Percentiles rank a stretch among this genome's conserved stretches.
These are phyloP conservation scores for Pulveroboletus ravenelii DNA, from an alignment of 768 basidiomycete genomes.

Conservation along the genomic window DNA sequence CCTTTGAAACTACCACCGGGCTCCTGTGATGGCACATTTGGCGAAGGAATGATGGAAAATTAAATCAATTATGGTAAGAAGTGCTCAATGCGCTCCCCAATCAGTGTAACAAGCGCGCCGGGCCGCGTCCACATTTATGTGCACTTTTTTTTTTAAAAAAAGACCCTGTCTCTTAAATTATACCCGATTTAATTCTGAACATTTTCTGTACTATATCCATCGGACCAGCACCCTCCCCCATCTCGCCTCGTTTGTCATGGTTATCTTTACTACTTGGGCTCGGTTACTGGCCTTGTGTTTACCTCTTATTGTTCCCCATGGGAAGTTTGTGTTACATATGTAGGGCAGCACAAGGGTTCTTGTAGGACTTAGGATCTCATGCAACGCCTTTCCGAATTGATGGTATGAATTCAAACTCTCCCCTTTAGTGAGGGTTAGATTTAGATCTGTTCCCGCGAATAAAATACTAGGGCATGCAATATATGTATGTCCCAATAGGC, in stretches of 20 bases:
- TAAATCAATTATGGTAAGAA: slow-evolving; percentile 1
- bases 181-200: slow-evolving; percentile 15
- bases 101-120: slow-evolving; percentile 9
- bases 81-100: slow-evolving; percentile 11
- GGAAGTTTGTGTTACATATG: too few relatives aligned
- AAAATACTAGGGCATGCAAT: too few relatives aligned
- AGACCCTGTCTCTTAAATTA: slow-evolving; percentile 8
- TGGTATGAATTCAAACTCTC: too few relatives aligned
- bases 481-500: too few relatives aligned
- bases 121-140: slow-evolving; percentile 7
- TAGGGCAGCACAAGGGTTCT: too few relatives aligned
- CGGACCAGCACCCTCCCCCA: background rate
- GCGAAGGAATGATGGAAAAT: slow-evolving; percentile 22
- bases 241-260: background rate
- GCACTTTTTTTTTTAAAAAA: background rate
- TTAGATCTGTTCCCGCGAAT: too few relatives aligned
- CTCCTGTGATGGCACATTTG: background rate
- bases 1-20: background rate
- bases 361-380: too few relatives aligned
- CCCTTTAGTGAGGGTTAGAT: too few relatives aligned
- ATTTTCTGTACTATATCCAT: background rate
- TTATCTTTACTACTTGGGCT: background rate
- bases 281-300: background rate
- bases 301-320: too few relatives aligned
- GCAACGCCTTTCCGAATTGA: too few relatives aligned